Conservation (phyloP, 805 yeast species). For the Zygoascus biomembranicola region DNA sequence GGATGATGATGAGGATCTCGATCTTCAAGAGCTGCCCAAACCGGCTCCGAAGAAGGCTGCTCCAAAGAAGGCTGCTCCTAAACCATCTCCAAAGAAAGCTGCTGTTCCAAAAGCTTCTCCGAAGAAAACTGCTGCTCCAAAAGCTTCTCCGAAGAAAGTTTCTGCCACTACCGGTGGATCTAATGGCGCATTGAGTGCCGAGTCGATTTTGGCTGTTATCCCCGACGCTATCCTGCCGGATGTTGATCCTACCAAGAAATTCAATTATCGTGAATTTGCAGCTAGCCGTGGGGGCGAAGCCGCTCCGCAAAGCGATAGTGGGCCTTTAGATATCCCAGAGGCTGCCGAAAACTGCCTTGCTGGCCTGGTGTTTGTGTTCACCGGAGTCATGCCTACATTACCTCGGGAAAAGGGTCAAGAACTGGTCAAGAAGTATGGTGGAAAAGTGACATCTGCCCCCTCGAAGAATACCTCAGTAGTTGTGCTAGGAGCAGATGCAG, state of each 20-base stretch:
- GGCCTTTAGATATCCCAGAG: slow-evolving; percentile 50
- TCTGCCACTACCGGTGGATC: background rate
- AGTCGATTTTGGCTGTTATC: slow-evolving; percentile 50
- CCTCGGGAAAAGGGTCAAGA: slow-evolving; percentile 70
- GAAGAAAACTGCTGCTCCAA: background rate
- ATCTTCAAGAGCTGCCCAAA: background rate
- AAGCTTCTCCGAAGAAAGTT: background rate
- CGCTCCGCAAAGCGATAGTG: slow-evolving; percentile 13
- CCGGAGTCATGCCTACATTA: slow-evolving; percentile 77
- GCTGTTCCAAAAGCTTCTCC: background rate
- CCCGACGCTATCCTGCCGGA: slow-evolving; percentile 66
- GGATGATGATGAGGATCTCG: background rate
- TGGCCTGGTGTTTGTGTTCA: slow-evolving; percentile 87
- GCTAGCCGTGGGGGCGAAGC: slow-evolving; percentile 30
- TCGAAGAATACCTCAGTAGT: slow-evolving; percentile 81
- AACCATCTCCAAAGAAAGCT: background rate
- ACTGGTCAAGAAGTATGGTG: slow-evolving; percentile 81
- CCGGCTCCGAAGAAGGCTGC: background rate
- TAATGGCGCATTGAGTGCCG: slow-evolving; percentile 31
- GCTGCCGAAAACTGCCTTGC: slow-evolving; percentile 80
- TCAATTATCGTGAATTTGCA: slow-evolving; percentile 51
- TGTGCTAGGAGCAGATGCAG: slow-evolving; percentile 92
- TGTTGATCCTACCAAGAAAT: slow-evolving; percentile 39
- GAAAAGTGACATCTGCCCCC: slow-evolving; percentile 73
- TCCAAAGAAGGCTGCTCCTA: background rate